Percentiles rank a stretch among this genome's conserved stretches.
phyloP scores from a whole-genome alignment of 106 monocot genomes.

The Vanilla planifolia region DNA sequence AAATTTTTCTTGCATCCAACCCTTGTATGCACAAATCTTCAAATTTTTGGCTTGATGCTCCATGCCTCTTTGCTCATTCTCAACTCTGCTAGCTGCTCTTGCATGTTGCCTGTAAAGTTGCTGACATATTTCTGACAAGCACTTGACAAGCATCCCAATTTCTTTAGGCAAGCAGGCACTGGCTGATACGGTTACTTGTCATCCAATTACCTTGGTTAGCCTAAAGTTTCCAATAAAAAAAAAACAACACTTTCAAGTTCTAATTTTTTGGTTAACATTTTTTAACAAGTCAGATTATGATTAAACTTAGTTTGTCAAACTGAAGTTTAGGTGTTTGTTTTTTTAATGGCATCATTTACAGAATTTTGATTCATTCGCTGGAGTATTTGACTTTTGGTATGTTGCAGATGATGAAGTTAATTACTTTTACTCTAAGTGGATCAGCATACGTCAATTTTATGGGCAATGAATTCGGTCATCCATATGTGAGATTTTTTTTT shows the following conservation, averaged over 20 bases:
- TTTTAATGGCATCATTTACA: background rate
- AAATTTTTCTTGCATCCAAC: background rate
- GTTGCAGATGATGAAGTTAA: slow-evolving; percentile 81
- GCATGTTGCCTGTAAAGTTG: background rate
- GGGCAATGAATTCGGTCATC: slow-evolving; percentile 99
- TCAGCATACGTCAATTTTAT: slow-evolving; percentile 90
- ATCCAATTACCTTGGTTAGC: too few relatives aligned
- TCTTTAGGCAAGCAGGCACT: too few relatives aligned
- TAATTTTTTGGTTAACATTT: too few relatives aligned
- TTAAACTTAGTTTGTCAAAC: background rate
- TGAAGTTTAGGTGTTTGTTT: background rate
- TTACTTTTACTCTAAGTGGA: slow-evolving; percentile 79
- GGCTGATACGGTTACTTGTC: too few relatives aligned
- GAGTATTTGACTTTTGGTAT: background rate
- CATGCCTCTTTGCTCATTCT: background rate
- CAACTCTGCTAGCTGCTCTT: background rate
- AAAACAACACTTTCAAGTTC: too few relatives aligned
- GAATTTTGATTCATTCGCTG: background rate
- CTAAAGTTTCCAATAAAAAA: too few relatives aligned
- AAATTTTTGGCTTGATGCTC: background rate
- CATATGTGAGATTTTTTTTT: slow-evolving; percentile 54
- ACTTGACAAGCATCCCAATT: too few relatives aligned
- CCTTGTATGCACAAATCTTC: background rate
- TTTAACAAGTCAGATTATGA: too few relatives aligned
- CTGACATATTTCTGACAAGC: background rate